Evolutionary conservation across 306 rosid genomes (phyloP), one percentile per base, ranked within the genome.

Genomic region (Sicyos baderoa): DNA sequence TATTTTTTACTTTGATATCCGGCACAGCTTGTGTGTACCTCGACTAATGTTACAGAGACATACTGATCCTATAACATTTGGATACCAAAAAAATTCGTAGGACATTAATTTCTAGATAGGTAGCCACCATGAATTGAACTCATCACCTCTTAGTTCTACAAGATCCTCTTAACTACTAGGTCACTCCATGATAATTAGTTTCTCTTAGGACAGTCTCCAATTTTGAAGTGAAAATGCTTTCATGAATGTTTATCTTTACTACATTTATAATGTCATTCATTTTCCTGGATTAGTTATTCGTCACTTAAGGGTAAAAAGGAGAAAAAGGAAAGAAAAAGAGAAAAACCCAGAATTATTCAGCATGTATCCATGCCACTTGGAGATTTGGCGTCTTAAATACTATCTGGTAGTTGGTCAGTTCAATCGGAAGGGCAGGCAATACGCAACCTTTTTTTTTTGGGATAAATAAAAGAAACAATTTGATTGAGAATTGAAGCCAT

Each of bases 141-240:
- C n/a, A n/a, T n/a, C n/a, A n/a, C n/a, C n/a, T n/a, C n/a, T n/a
- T n/a, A n/a, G n/a, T n/a, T n/a, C n/a, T n/a, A n/a, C n/a, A n/a
- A n/a, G n/a, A n/a, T n/a, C n/a, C n/a, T n/a, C n/a, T n/a, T n/a
- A n/a, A n/a, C n/a, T n/a, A n/a, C n/a, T n/a, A n/a, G n/a, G n/a
- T n/a, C n/a, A n/a, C n/a, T n/a, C n/a, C n/a, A n/a, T n/a, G n/a
- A n/a, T n/a, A n/a, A n/a, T n/a, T n/a, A n/a, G n/a, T n/a, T 25
- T 65, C 4, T 40, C 53, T 65, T 65, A 15, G 21, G 40, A 65
- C 14, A 0, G 71, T 13, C 29, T 63, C 22, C 45, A 14, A 47
- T 66, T 50, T 12, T 65, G 70, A 65, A 65, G 37, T 21, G 35
- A 66, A 37, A 62, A 47, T 23, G 71, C 21, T 66, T 21, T 14